Percentiles rank a stretch among this genome's conserved stretches.
Conservation (phyloP, 2,329 filamentous ascomycete species). For the Furcasterigmium furcatum region DNA sequence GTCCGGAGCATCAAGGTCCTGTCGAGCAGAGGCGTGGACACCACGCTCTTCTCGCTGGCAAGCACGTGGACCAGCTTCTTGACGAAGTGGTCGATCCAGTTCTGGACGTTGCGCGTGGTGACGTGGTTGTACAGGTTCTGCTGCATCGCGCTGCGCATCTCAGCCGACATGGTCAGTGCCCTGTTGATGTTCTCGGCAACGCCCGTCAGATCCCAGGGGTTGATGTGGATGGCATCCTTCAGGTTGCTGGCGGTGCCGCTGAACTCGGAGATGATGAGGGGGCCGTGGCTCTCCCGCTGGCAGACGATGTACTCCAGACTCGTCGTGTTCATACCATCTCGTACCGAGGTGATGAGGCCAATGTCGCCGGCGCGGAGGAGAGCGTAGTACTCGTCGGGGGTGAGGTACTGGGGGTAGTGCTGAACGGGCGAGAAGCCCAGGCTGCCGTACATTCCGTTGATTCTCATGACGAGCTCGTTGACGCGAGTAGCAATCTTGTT, state of each 20-base stretch:
- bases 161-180: constrained; percentile 72
- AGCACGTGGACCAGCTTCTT: constrained; percentile 78
- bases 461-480: constrained; percentile 84
- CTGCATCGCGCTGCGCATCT: constrained; percentile 67
- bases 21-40: constrained; percentile 80
- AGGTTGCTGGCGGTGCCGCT: constrained; percentile 89
- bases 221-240: constrained; percentile 87
- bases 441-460: constrained; percentile 88
- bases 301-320: constrained; percentile 93
- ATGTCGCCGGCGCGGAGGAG: constrained; percentile 88
- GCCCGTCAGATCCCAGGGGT: constrained; percentile 86
- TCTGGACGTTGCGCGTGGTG: constrained; percentile 78
- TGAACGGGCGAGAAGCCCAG: constrained; percentile 87
- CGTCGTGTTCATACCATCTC: constrained; percentile 97
- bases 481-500: constrained; percentile 85
- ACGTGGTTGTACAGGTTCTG: constrained; percentile 77
- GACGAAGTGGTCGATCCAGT: constrained; percentile 80
- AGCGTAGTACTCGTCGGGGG: constrained; percentile 88
- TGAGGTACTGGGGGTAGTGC: constrained; percentile 91
- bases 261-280: constrained; percentile 93
- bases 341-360: constrained; percentile 89
- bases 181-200: constrained; percentile 81
- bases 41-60: constrained; percentile 69
- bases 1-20: constrained; percentile 66
- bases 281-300: constrained; percentile 82